These are phyloP conservation scores for Bruguiera gymnorhiza DNA, from an alignment of 345 rosid species.

Conservation along the genomic window DNA sequence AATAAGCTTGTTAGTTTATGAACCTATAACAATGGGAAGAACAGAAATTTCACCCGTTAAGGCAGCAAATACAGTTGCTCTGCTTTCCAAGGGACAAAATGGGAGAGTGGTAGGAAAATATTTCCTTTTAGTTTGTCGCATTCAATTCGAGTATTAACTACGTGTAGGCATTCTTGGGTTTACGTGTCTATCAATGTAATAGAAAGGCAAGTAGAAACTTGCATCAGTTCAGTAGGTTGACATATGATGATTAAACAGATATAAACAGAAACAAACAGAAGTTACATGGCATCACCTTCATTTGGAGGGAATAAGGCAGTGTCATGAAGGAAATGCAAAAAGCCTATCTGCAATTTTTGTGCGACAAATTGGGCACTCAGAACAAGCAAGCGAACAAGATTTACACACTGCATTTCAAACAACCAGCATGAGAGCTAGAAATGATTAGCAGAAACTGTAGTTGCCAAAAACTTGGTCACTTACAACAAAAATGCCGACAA, in stretches of 20 bases:
- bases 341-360: slow-evolving; percentile 91
- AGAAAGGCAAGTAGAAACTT: neutral
- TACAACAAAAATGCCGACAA: slow-evolving; percentile 98
- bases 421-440: neutral
- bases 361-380: slow-evolving; percentile 97
- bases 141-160: neutral
- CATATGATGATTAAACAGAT: neutral
- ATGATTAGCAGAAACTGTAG: neutral
- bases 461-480: slow-evolving; percentile 31
- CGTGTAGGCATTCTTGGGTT: neutral
- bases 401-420: slow-evolving; percentile 73
- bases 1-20: slow-evolving; percentile 9
- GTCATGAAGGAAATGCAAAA: slow-evolving; percentile 85
- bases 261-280: neutral
- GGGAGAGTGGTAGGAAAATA: too few species aligned
- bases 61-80: too few species aligned
- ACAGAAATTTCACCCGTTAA: neutral
- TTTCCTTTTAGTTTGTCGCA: neutral
- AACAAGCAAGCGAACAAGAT: slow-evolving; percentile 97
- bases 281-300: slow-evolving; percentile 21
- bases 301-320: slow-evolving; percentile 28
- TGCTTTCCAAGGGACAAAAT: too few species aligned
- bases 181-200: neutral
- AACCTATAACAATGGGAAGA: neutral
- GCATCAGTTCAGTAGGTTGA: neutral